phyloP scores from a whole-genome alignment of 2,329 filamentous ascomycete genomes.

The Cryphonectria parasitica region DNA sequence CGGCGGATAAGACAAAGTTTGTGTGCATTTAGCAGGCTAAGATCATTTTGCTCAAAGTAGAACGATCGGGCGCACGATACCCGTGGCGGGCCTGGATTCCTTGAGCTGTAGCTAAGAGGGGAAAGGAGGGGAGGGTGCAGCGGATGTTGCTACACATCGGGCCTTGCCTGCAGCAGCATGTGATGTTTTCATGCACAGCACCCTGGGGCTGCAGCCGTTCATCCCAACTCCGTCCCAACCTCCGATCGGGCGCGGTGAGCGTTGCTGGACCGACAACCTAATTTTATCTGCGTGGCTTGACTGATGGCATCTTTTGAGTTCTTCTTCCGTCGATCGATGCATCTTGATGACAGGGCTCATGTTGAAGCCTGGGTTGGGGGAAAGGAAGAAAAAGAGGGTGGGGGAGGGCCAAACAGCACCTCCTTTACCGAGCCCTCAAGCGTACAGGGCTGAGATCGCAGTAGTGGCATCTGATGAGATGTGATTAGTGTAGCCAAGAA shows the following conservation, averaged over 20 bases:
- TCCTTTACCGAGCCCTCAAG: background rate
- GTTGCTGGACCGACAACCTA: background rate
- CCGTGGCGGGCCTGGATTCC: too few species aligned
- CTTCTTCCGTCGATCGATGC: background rate
- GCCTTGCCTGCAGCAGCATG: background rate
- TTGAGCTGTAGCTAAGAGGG: background rate
- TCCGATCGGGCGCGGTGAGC: background rate
- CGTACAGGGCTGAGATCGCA: background rate
- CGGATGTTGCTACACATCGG: background rate
- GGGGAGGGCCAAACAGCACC: background rate
- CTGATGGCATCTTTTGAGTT: background rate
- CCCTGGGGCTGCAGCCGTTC: background rate
- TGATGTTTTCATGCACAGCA: background rate
- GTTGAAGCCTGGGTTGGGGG: background rate
- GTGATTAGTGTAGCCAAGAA: background rate
- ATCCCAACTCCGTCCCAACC: background rate
- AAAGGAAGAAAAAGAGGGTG: background rate
- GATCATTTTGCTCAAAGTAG: too few species aligned
- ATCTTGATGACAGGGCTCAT: background rate
- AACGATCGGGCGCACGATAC: background rate
- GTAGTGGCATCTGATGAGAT: background rate
- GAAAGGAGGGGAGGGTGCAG: background rate
- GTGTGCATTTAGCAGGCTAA: background rate
- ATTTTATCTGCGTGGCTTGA: background rate
- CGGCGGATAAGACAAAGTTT: background rate